Conservation (phyloP, 192 early-diverging fungal genomes). For the Neocallimastix lanati region DNA sequence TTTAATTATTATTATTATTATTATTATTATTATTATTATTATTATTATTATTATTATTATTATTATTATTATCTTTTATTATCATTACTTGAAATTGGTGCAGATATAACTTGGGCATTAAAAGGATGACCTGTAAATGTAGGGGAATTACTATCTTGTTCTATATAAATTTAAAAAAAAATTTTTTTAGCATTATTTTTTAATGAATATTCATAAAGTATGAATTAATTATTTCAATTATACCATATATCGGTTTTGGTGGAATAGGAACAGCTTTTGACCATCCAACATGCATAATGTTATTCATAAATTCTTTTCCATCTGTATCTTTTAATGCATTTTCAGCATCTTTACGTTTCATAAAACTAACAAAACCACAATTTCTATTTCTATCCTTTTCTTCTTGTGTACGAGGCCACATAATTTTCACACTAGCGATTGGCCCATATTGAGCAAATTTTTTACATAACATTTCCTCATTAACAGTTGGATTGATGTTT, state of each 20-base stretch:
- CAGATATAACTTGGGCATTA: constrained; percentile 26
- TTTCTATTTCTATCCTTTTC: constrained; percentile 60
- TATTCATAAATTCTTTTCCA: constrained; percentile 36
- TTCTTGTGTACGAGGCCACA: constrained; percentile 83
- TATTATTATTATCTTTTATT: constrained; percentile 1
- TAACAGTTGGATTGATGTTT: constrained; percentile 53
- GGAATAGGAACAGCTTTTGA: constrained; percentile 65
- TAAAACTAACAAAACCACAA: constrained; percentile 80
- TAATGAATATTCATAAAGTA: too few species aligned
- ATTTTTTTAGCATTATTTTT: too few species aligned
- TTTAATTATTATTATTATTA: not conserved
- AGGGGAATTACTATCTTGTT: constrained; percentile 3
- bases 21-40: not conserved
- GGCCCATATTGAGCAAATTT: constrained; percentile 67
- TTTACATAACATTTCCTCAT: constrained; percentile 50
- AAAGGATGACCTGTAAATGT: constrained; percentile 29
- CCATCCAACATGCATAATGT: constrained; percentile 57
- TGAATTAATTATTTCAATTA: too few species aligned
- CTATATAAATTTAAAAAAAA: not conserved
- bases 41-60: not conserved
- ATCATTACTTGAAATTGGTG: not conserved
- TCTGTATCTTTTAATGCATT: constrained; percentile 55
- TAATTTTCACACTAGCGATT: constrained; percentile 80
- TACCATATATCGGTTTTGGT: constrained; percentile 50
- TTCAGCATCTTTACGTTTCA: constrained; percentile 52